Percentiles rank a stretch among this genome's conserved stretches.
Conservation (phyloP, 2,329 filamentous ascomycete genomes). For the Xylaria sp. region DNA sequence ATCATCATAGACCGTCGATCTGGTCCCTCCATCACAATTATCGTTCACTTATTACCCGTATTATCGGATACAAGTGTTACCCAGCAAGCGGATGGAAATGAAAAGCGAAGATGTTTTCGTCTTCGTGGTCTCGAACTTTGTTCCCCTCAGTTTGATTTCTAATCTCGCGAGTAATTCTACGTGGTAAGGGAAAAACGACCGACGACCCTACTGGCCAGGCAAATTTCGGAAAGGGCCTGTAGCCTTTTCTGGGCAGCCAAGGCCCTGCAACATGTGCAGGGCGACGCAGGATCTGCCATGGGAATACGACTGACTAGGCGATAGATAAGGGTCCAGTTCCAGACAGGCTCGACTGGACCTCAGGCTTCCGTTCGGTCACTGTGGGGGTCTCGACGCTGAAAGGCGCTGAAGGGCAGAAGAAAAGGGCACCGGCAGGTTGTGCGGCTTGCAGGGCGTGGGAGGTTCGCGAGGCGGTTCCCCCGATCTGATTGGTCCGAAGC, state of each 20-base stretch:
- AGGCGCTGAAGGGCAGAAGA: not conserved
- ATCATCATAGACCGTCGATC: not conserved
- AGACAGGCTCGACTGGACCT: conserved; percentile 2
- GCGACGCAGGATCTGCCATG: not conserved
- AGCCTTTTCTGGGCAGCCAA: not conserved
- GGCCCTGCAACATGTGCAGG: conserved; percentile 10
- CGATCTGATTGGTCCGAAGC: conserved; percentile 11
- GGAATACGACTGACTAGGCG: too few species aligned
- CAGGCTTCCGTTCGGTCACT: too few species aligned
- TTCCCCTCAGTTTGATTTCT: too few species aligned
- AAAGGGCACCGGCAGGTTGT: conserved; percentile 9
- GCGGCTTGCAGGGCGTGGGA: conserved; percentile 11
- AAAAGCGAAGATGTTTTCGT: not conserved
- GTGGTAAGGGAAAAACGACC: not conserved
- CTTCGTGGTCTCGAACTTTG: not conserved
- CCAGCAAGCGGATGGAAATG: too few species aligned
- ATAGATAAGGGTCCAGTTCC: conserved; percentile 26
- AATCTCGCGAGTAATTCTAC: not conserved
- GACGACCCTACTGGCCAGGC: not conserved
- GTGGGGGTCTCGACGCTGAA: conserved; percentile 21
- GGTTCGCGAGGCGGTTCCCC: not conserved
- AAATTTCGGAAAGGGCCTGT: not conserved
- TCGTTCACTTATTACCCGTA: too few species aligned
- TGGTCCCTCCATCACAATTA: too few species aligned
- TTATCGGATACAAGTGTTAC: too few species aligned